A percentile compares a stretch with the other conserved stretches of the same genome.
Evolutionary conservation across 257 asterid genomes (phyloP).

Genomic region (Primulina eburnea): DNA sequence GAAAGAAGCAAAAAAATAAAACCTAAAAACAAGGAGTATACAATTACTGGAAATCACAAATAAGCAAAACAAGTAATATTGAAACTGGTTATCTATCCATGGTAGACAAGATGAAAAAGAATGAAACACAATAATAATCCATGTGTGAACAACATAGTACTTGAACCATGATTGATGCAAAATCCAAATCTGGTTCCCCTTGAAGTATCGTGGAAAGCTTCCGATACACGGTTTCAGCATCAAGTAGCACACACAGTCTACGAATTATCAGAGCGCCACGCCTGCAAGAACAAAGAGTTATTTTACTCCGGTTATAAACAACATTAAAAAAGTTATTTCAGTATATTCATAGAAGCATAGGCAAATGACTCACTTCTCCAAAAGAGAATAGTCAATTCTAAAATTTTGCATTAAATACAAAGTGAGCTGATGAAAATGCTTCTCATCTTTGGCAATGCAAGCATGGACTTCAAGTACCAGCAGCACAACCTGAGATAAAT

Average conservation of each 20-base stretch:
- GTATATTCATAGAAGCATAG: constrained; percentile 16
- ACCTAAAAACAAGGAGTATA: neutral
- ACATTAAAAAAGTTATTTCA: neutral
- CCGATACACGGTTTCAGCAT: constrained; percentile 85
- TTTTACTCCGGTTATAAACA: constrained; percentile 21
- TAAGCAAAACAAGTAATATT: constrained; percentile 10
- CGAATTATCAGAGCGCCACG: constrained; percentile 95
- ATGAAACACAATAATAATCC: constrained; percentile 10
- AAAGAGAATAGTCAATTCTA: constrained; percentile 72
- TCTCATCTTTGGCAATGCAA: constrained; percentile 84
- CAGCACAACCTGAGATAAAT: constrained; percentile 77
- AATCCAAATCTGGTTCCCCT: constrained; percentile 87
- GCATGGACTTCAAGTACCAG: constrained; percentile 98
- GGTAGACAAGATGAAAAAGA: neutral
- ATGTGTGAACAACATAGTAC: constrained; percentile 33
- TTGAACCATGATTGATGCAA: constrained; percentile 93
- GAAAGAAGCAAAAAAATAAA: neutral
- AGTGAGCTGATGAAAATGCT: constrained; percentile 76
- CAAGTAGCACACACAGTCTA: constrained; percentile 85
- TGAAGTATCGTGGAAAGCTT: constrained; percentile 83
- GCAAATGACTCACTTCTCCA: constrained; percentile 70
- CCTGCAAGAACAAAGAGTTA: constrained; percentile 43
- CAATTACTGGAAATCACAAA: neutral
- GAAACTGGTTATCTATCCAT: neutral
- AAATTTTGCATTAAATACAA: constrained; percentile 72